Base-by-base conservation (phyloP, 345 rosid genomes). In the Anastatica hierochuntica region DNA sequence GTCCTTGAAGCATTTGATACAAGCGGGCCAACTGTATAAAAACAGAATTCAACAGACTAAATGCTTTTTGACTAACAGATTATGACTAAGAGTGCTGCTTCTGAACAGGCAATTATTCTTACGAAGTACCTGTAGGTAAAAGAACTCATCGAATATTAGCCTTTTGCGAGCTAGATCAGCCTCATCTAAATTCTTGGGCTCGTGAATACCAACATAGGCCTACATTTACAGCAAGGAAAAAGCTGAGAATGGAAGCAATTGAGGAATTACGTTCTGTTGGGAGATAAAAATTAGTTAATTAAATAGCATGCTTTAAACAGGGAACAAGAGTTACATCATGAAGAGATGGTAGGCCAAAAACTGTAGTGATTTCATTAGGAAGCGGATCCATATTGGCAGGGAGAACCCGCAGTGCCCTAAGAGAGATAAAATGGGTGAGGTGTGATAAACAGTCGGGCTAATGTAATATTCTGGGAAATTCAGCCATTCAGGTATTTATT, bases 91-190 rank as follows among this genome's bases (percentile, higher is more conserved):
- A 59, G 53, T 50, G 41, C 10, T 11, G 56, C 12, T 54, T 68
- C 14, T 40, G 57, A 53, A 23, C 51, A 10, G 24, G 17, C 14
- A 53, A 19, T 47, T 45, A 35, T 26, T 30, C 34, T 49, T 17
- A 58, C 49, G 7, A 55, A 13, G 23, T 62, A 90, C 98, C 96
- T 87, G 98, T 56, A 90, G 69, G 66, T 87, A 87, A 77, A 90
- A 84, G 73, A 90, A 90, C 62, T 87, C 98, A 35, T 87, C 96
- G 49, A 87, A 90, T 66, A 87, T 78, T 52, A 87, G 79, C 62
- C 98, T 80, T 77, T 81, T 90, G 66, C 95, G 96, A 77, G 98
- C 92, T 68, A 75, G 74, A 75, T 87, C 92, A 52, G 96, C 92
- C 68, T 90, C 96, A 23, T 67, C 87, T 44, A 72, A 67, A 70